Evolutionary conservation across 495 filamentous ascomycete genomes (phyloP).

Genomic region (Aspergillus baeticus): DNA sequence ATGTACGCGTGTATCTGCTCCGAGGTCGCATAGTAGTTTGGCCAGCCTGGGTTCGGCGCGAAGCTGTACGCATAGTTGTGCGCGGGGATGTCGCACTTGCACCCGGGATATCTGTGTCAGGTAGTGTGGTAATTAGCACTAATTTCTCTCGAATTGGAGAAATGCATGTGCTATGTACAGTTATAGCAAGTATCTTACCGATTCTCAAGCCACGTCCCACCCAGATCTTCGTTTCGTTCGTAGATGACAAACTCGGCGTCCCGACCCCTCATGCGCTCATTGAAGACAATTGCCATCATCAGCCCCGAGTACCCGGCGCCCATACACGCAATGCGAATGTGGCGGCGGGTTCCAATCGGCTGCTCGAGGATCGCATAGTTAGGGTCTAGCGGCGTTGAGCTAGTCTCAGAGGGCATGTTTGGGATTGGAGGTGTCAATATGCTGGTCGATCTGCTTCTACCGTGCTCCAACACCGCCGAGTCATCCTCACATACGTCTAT

Average conservation of each 20-base stretch:
- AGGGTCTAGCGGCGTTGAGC: too few relatives aligned
- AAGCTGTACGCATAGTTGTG: constrained; percentile 31
- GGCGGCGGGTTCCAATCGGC: constrained; percentile 5
- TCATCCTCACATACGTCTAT: too few relatives aligned
- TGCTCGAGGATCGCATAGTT: neutral
- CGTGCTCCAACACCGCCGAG: too few relatives aligned
- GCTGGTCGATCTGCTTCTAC: too few relatives aligned
- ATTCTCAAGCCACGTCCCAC: constrained; percentile 54
- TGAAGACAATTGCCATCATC: constrained; percentile 9
- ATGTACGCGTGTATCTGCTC: constrained; percentile 59
- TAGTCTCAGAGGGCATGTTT: too few relatives aligned
- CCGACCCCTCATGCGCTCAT: neutral
- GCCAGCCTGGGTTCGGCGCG: constrained; percentile 42
- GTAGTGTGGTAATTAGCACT: too few relatives aligned
- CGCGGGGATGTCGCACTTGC: constrained; percentile 38
- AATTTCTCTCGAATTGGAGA: too few relatives aligned
- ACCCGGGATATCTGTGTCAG: constrained; percentile 49
- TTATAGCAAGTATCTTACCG: constrained; percentile 8
- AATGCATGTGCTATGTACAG: too few relatives aligned
- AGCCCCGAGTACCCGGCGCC: constrained; percentile 7
- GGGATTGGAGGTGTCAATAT: too few relatives aligned
- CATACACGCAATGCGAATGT: constrained; percentile 1
- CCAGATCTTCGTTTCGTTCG: constrained; percentile 16
- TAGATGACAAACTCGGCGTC: constrained; percentile 4
- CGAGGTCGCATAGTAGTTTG: neutral